Conservation (phyloP, 1,284 basidiomycete species). For the Coriolopsis trogii region DNA sequence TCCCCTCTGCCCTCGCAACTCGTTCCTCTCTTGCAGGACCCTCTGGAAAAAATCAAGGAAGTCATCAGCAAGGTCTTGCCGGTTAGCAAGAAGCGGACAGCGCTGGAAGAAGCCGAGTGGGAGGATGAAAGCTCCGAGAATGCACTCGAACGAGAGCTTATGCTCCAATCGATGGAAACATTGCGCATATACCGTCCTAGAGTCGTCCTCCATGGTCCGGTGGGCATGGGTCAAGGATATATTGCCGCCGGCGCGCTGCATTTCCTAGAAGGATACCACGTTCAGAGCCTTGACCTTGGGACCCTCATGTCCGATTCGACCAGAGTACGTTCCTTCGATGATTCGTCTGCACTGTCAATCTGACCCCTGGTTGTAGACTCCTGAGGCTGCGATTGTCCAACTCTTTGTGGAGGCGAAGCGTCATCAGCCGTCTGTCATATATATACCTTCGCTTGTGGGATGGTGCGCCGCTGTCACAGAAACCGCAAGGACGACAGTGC, state of each 20-base stretch:
- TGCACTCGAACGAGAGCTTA: slow-evolving; percentile 80
- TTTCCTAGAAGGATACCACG: slow-evolving; percentile 93
- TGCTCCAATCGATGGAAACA: slow-evolving; percentile 90
- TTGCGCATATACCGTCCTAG: slow-evolving; percentile 91
- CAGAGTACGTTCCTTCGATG: slow-evolving; percentile 55
- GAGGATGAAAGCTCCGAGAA: slow-evolving; percentile 78
- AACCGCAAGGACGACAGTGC: slow-evolving; percentile 82
- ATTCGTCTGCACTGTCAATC: not conserved
- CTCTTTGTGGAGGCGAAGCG: slow-evolving; percentile 98
- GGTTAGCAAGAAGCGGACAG: slow-evolving; percentile 71
- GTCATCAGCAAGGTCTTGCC: slow-evolving; percentile 76
- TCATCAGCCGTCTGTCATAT: slow-evolving; percentile 95
- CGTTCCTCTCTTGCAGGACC: slow-evolving; percentile 73
- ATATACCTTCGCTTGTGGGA: slow-evolving; percentile 86
- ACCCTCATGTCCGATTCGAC: slow-evolving; percentile 90
- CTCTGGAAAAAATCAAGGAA: slow-evolving; percentile 72
- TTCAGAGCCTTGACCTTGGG: slow-evolving; percentile 93
- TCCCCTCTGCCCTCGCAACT: slow-evolving; percentile 87
- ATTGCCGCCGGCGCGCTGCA: slow-evolving; percentile 92
- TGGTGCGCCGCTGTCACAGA: slow-evolving; percentile 91
- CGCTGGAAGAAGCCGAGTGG: slow-evolving; percentile 93
- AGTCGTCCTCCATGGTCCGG: slow-evolving; percentile 80
- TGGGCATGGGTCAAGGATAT: slow-evolving; percentile 91
- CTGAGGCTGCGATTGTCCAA: slow-evolving; percentile 93
- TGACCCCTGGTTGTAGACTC: slow-evolving; percentile 53